Evolutionary conservation across 805 yeast species (phyloP).

Genomic region (Ogataea ramenticola): DNA sequence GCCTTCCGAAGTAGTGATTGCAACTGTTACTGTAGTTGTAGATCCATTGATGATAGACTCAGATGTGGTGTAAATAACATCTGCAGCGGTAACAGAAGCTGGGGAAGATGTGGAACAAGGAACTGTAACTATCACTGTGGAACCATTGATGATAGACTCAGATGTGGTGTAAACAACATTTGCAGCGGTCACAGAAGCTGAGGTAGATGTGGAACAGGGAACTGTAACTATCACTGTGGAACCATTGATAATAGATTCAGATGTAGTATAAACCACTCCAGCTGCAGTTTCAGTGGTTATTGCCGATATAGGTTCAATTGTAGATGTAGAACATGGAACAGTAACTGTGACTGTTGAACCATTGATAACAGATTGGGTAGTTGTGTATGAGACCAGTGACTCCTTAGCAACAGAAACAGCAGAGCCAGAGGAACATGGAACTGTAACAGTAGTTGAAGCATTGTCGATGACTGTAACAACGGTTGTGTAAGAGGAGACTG

Average conservation of each 20-base stretch:
- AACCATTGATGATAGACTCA: neutral
- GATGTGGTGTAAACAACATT: neutral
- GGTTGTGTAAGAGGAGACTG: neutral
- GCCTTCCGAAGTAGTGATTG: too few relatives aligned
- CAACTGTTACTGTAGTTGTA: neutral
- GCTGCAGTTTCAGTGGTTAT: conserved; percentile 6
- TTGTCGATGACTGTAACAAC: neutral
- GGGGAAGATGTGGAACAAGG: neutral
- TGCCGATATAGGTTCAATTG: conserved; percentile 1
- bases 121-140: neutral
- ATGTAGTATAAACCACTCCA: conserved; percentile 8
- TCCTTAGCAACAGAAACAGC: conserved; percentile 3
- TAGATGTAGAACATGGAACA: neutral
- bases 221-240: conserved; percentile 7
- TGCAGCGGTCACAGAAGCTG: too few relatives aligned
- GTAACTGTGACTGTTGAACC: conserved; percentile 5
- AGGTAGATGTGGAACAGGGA: neutral
- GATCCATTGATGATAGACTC: neutral
- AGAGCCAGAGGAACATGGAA: conserved; percentile 4
- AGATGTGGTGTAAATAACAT: neutral
- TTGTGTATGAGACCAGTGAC: conserved; percentile 3
- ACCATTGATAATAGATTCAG: conserved; percentile 4
- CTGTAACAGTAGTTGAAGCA: neutral
- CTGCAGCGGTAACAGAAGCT: neutral
- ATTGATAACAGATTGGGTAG: conserved; percentile 1